These are phyloP conservation scores for Glomus cerebriforme DNA, from an alignment of 192 early-diverging fungal genomes.

Conservation along the genomic window DNA sequence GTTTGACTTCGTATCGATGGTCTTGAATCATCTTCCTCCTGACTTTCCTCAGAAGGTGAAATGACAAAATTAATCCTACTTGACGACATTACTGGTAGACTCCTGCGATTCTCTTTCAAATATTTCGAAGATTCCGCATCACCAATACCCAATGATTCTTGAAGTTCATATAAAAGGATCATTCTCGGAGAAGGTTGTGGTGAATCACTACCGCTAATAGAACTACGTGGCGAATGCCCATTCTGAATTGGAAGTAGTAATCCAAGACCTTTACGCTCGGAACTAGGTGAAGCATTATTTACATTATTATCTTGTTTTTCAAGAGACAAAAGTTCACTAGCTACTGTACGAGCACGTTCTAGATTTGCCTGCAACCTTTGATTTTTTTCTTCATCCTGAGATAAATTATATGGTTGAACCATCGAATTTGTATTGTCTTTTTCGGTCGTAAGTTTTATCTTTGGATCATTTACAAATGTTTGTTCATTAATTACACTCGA, in stretches of 20 bases:
- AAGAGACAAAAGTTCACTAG: conserved; percentile 15
- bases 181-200: conserved; percentile 16
- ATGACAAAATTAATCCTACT: conserved; percentile 9
- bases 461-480: neutral
- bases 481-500: neutral
- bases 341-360: conserved; percentile 11
- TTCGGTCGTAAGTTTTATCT: neutral
- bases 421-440: neutral
- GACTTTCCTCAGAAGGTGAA: conserved; percentile 3
- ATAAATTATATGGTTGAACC: neutral
- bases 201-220: neutral
- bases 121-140: conserved; percentile 16
- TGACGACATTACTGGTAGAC: neutral
- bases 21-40: neutral
- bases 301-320: conserved; percentile 13
- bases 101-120: conserved; percentile 14
- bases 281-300: conserved; percentile 10
- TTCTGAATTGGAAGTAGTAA: conserved; percentile 1
- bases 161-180: conserved; percentile 25
- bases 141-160: conserved; percentile 14
- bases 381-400: neutral
- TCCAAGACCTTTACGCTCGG: conserved; percentile 20
- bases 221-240: neutral
- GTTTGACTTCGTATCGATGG: neutral
- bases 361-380: neutral